A percentile compares a stretch with the other conserved stretches of the same genome.
These are phyloP conservation scores for Thuja plicata DNA, from an alignment of 83 land plant species.

Conservation along the genomic window DNA sequence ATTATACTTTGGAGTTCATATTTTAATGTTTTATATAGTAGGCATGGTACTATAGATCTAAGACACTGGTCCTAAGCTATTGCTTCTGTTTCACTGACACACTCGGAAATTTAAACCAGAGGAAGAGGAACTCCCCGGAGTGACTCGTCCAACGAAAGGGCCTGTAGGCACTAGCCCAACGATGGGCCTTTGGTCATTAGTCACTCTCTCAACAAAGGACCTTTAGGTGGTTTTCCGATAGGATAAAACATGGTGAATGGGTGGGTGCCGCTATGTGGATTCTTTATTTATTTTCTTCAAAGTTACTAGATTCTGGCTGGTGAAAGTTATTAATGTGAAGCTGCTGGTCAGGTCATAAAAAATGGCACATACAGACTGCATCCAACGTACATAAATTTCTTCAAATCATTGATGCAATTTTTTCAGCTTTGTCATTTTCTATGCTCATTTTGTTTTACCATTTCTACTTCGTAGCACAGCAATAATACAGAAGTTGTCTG, in stretches of 20 bases:
- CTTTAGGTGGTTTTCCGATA: no score
- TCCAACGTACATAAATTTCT: not conserved
- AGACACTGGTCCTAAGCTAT: not conserved
- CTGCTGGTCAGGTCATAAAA: not conserved
- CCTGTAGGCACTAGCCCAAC: no score
- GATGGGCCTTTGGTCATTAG: no score
- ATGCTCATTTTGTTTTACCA: not conserved
- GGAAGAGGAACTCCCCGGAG: no score
- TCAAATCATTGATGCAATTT: not conserved
- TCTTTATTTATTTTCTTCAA: not conserved
- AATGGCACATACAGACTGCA: not conserved
- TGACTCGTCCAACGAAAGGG: no score
- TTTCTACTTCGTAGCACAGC: not conserved
- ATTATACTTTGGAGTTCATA: not conserved
- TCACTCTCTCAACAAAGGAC: no score
- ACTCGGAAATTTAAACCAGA: no score
- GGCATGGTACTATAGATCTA: not conserved
- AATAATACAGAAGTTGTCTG: not conserved
- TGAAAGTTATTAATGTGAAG: not conserved
- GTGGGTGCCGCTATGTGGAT: not conserved
- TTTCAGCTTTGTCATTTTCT: not conserved
- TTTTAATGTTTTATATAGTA: not conserved
- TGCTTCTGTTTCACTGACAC: no score
- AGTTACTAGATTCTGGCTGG: not conserved
- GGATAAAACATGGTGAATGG: not conserved